Base-by-base conservation (phyloP, 108 stramenopile genomes). In the Cylindrotheca closterium region DNA sequence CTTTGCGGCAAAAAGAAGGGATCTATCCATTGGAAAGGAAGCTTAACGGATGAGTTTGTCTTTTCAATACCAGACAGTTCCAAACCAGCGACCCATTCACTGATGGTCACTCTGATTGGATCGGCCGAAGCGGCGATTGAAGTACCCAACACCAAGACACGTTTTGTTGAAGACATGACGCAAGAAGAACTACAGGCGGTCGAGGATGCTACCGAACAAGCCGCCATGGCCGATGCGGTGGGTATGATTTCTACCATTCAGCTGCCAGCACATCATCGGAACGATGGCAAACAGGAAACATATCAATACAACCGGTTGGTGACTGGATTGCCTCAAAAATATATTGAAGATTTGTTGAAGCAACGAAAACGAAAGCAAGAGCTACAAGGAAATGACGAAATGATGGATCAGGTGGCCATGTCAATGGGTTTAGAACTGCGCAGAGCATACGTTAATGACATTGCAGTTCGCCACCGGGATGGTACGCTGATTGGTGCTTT, bases 401-500 rank as follows among this genome's bases (percentile, higher is more conserved):
- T 82, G 10, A n/a, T 47, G 47, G 77, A 65, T 34, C 28, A 49
- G 12, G 32, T 78, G n/a, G 82, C 64, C 47, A 80, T 84, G 82
- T 80, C 76, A 37, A 46, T 84, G 76, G 82, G 82, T 1, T 57
- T 84, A 60, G 79, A 84, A 61, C 57, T 84, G 1, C 71, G 76
- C 21, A 53, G 79, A 49, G 76, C 77, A 15, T 84, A 84, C 48
- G 68, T 84, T 33, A 84, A 84, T 55, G 76, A 76, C 21, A 52
- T 84, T 10, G 82, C 76, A 23, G 77, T 80, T 1, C 66, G 80
- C 1, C 12, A 26, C 0, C 3, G 27, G 2, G 68, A 78, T 51
- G 82, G 82, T 3, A 77, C 79, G 3, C 46, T 80, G 30, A 61
- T 84, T 3, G 74, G 75, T 59, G 82, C 54, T 0, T 26, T 80